phyloP scores from a whole-genome alignment of 2,329 filamentous ascomycete species.

The Colletotrichum sp. region DNA sequence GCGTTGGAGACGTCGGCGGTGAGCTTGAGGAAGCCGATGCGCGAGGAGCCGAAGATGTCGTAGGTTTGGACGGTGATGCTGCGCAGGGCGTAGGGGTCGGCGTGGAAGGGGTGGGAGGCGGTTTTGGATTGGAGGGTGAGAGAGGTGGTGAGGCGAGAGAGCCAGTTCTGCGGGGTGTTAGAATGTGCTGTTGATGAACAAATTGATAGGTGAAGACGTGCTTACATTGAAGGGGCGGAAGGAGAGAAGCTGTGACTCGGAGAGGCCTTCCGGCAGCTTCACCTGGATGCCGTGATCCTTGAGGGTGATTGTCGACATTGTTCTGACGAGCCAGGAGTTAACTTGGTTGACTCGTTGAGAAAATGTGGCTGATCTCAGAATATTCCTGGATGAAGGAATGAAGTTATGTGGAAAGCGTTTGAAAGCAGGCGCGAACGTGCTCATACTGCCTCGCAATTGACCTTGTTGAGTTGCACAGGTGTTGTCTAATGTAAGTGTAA shows the following conservation, averaged over 20 bases:
- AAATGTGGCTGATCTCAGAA: not conserved
- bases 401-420: not conserved
- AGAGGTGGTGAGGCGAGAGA: constrained; percentile 50
- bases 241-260: constrained; percentile 46
- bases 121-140: constrained; percentile 47
- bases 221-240: constrained; percentile 57
- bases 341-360: not conserved
- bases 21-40: constrained; percentile 64
- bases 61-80: constrained; percentile 57
- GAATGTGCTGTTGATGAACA: not conserved
- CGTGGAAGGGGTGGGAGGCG: constrained; percentile 56
- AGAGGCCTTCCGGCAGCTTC: constrained; percentile 47
- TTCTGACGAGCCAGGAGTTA: not conserved
- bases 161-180: constrained; percentile 47
- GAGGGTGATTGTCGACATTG: constrained; percentile 47
- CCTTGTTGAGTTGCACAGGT: not conserved
- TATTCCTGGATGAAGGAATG: not conserved
- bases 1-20: constrained; percentile 52
- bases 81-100: constrained; percentile 56
- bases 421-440: not conserved
- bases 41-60: constrained; percentile 52
- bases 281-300: constrained; percentile 44
- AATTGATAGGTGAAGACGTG: fast-evolving
- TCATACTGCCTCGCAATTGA: not conserved
- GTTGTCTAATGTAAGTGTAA: not conserved